Percentiles rank a stretch among this genome's conserved stretches.
These are phyloP conservation scores for Massarina eburnea DNA, from an alignment of 2,329 filamentous ascomycete genomes.

Conservation along the genomic window DNA sequence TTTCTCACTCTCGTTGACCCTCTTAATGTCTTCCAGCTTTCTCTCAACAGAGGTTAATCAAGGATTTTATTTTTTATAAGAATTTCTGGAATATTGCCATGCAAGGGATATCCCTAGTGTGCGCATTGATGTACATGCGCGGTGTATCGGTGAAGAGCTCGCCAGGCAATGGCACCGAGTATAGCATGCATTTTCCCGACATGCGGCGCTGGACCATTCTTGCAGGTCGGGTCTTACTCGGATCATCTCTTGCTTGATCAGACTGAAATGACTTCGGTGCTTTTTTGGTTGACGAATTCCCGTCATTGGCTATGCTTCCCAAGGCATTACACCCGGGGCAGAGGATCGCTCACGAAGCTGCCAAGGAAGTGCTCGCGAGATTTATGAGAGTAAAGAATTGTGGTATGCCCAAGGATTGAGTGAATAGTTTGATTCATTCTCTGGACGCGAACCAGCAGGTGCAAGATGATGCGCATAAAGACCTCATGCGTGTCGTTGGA, in stretches of 20 bases:
- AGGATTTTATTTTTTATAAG: too few relatives aligned
- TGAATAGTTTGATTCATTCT: conserved; percentile 14
- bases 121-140: conserved; percentile 1
- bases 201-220: not conserved
- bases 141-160: not conserved
- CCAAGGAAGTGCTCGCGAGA: conserved; percentile 2
- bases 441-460: conserved; percentile 11
- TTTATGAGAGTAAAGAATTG: conserved; percentile 2
- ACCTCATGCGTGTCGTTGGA: conserved; percentile 11
- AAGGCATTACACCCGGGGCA: conserved; percentile 13
- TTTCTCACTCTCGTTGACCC: not conserved
- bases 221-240: not conserved
- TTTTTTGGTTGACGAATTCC: conserved; percentile 15
- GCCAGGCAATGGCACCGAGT: not conserved
- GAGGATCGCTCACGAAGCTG: conserved; percentile 1
- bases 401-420: conserved; percentile 1
- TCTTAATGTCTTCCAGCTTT: not conserved
- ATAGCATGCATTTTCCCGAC: not conserved
- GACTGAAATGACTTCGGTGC: conserved; percentile 6
- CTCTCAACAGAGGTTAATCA: too few relatives aligned
- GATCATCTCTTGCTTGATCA: not conserved
- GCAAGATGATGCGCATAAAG: conserved; percentile 8
- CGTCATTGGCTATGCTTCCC: conserved; percentile 14
- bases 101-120: not conserved
- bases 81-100: not conserved